These are phyloP conservation scores for Glaciozyma martinii DNA, from an alignment of 768 basidiomycete genomes.

Conservation along the genomic window DNA sequence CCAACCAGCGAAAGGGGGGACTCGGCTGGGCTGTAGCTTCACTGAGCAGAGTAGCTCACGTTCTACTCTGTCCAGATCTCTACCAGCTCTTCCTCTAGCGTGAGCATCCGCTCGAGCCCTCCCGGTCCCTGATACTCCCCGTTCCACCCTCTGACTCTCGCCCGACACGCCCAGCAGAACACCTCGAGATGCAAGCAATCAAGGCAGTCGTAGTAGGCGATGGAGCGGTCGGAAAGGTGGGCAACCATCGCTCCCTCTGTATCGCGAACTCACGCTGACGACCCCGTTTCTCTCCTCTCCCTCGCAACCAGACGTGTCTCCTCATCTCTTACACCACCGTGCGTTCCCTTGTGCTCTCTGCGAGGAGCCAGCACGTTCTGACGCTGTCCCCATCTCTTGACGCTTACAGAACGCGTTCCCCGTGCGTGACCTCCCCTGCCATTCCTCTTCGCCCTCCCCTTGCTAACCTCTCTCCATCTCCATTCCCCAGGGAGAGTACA, in stretches of 20 bases:
- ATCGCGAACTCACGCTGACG: neutral
- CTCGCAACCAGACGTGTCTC: slow-evolving; percentile 69
- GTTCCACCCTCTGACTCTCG: too few species aligned
- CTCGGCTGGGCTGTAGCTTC: too few species aligned
- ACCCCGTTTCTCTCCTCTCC: neutral
- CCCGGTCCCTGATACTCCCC: too few species aligned
- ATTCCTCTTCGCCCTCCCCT: neutral
- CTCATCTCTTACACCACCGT: slow-evolving; percentile 95
- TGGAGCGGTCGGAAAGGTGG: slow-evolving; percentile 45
- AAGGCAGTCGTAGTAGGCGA: slow-evolving; percentile 43
- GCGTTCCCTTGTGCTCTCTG: neutral
- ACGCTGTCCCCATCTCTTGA: neutral
- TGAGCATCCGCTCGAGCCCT: too few species aligned
- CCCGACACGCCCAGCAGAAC: neutral
- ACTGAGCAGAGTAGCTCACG: too few species aligned
- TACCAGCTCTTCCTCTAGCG: too few species aligned
- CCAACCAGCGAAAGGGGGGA: too few species aligned
- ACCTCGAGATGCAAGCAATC: slow-evolving; percentile 38
- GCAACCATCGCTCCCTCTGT: neutral
- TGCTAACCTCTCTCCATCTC: slow-evolving; percentile 43
- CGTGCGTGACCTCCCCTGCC: slow-evolving; percentile 39
- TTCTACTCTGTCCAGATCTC: too few species aligned
- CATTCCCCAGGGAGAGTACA: slow-evolving; percentile 75
- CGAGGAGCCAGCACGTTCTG: neutral
- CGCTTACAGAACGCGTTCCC: slow-evolving; percentile 34